These are phyloP conservation scores for Monosporozyma siamensis DNA, from an alignment of 805 yeast genomes.

Conservation along the genomic window DNA sequence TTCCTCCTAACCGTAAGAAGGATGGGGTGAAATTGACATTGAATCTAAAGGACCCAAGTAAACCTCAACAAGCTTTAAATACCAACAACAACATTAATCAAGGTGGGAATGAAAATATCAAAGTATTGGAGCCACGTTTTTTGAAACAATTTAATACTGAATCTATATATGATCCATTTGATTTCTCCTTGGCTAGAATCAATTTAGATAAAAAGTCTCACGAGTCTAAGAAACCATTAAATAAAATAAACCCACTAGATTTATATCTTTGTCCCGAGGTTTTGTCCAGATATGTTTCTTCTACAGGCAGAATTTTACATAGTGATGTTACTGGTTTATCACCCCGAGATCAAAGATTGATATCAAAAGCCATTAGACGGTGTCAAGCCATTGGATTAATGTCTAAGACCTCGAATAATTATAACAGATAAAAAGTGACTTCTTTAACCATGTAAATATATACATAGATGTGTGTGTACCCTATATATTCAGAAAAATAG, in stretches of 20 bases:
- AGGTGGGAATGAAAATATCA: constrained; percentile 6
- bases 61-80: neutral
- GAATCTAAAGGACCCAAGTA: neutral
- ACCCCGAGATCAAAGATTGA: constrained; percentile 54
- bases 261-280: constrained; percentile 64
- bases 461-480: neutral
- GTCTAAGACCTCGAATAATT: constrained; percentile 53
- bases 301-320: constrained; percentile 70
- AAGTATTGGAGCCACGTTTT: constrained; percentile 18
- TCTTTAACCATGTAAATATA: constrained; percentile 1
- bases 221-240: constrained; percentile 8
- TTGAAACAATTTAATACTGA: constrained; percentile 34
- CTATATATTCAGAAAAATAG: neutral
- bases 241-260: constrained; percentile 51
- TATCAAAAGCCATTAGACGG: constrained; percentile 71
- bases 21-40: neutral
- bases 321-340: constrained; percentile 62
- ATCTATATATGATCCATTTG: constrained; percentile 69
- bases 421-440: constrained; percentile 1
- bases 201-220: constrained; percentile 38
- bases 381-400: constrained; percentile 73
- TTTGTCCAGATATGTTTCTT: constrained; percentile 53
- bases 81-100: no score
- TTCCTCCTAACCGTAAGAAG: neutral
- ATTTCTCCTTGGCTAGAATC: constrained; percentile 54